Conservation (phyloP, 1,284 basidiomycete genomes). For the Coniophora puteana region DNA sequence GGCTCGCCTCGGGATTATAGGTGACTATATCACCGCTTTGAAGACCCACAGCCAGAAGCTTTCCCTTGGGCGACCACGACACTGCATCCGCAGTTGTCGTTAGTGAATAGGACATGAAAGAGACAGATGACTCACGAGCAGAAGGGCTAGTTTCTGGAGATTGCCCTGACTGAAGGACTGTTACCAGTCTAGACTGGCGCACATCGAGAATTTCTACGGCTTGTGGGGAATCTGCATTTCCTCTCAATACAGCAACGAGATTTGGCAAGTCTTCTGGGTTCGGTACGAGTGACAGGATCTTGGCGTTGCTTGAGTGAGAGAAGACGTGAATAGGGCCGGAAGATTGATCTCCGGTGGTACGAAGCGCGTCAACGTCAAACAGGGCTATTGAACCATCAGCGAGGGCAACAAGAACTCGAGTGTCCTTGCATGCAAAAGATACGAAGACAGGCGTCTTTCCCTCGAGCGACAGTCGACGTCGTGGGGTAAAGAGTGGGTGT, state of each 20-base stretch:
- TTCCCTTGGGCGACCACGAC: constrained; percentile 86
- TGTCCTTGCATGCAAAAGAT: constrained; percentile 53
- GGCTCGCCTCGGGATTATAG: constrained; percentile 57
- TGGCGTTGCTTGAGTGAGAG: constrained; percentile 35
- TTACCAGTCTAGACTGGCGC: constrained; percentile 44
- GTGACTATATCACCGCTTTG: constrained; percentile 70
- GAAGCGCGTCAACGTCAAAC: constrained; percentile 51
- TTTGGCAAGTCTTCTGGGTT: constrained; percentile 65
- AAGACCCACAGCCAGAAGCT: constrained; percentile 77
- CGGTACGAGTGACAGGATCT: constrained; percentile 51
- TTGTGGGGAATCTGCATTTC: constrained; percentile 31
- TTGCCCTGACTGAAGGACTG: constrained; percentile 58
- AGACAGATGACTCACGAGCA: constrained; percentile 46
- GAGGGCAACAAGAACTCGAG: constrained; percentile 56
- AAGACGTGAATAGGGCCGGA: constrained; percentile 46
- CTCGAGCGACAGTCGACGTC: constrained; percentile 41
- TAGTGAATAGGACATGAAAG: constrained; percentile 4
- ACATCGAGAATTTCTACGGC: constrained; percentile 59
- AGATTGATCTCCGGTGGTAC: constrained; percentile 38
- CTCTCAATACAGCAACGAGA: constrained; percentile 56
- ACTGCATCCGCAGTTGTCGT: constrained; percentile 36
- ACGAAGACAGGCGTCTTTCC: constrained; percentile 47
- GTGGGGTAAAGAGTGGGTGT: constrained; percentile 40
- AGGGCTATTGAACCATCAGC: constrained; percentile 54
- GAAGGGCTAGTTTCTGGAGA: constrained; percentile 47